Evolutionary conservation across 2,329 filamentous ascomycete species (phyloP), one percentile per base, ranked within the genome.

Genomic region (Epichloe elymi): DNA sequence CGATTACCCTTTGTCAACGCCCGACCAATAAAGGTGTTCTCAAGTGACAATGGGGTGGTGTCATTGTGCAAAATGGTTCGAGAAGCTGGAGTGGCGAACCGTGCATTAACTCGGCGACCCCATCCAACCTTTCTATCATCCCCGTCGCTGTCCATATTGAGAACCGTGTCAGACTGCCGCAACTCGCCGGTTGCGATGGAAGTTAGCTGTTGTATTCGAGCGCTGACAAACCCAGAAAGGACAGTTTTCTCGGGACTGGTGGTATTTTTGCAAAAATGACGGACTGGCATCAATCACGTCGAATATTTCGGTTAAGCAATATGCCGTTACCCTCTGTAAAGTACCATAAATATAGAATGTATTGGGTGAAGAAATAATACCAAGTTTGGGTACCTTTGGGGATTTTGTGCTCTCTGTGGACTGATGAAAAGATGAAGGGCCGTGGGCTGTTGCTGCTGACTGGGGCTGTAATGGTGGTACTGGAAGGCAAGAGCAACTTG

Each of bases 151-250:
- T 54, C 55, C 51, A 56, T 52, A 15, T 17, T 45, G 30, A 44
- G 20, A n/a, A n/a, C 17, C 19, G 23, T 11, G 14, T 37, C 17
- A 42, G 20, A 50, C 19, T 38, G 42, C 5, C 30, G 7, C 26
- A 15, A 30, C 37, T 57, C 46, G 37, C 56, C 54, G 6, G 46
- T 46, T 12, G 54, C 56, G 3, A 62, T 55, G 3, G 54, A 60
- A 20, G 57, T 57, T 35, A 66, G 56, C 36, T 60, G 59, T 39
- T 59, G 60, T 47, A 65, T 61, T 37, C 63, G 64, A 30, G 60
- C 54, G 23, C 57, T 50, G 20, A 65, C 62, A 37, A 63, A 60
- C 19, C 62, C 63, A 2, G 55, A 51, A 5, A 60, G 61, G 5
- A 46, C 48, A 6, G 45, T 62, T 53, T 38, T 53, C 39, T 48